A percentile compares a stretch with the other conserved stretches of the same genome.
Evolutionary conservation across 2,329 filamentous ascomycete species (phyloP).

Genomic region (Diplodia seriata): DNA sequence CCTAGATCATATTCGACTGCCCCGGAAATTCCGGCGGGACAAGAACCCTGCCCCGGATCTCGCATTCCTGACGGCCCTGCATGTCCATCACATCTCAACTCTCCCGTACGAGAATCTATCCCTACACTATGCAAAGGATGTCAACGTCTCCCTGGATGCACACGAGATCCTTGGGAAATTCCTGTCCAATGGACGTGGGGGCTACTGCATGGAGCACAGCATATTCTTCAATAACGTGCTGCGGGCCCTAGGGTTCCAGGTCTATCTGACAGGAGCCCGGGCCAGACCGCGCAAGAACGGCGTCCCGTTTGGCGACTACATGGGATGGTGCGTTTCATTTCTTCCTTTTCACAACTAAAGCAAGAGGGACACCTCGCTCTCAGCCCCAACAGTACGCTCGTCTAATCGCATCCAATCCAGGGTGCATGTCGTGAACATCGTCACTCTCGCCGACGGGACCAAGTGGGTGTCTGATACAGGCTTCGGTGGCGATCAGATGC

Average conservation of each 20-base stretch:
- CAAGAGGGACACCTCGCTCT: too few species aligned
- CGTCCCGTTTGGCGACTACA: constrained; percentile 51
- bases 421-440: constrained; percentile 68
- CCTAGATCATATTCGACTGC: constrained; percentile 44
- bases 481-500: constrained; percentile 69
- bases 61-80: constrained; percentile 32
- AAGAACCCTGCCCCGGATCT: constrained; percentile 32
- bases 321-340: constrained; percentile 53
- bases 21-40: constrained; percentile 37
- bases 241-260: constrained; percentile 58
- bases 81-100: constrained; percentile 52
- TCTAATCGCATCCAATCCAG: constrained; percentile 38
- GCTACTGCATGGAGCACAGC: constrained; percentile 67
- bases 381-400: too few species aligned
- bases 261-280: constrained; percentile 62
- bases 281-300: constrained; percentile 48
- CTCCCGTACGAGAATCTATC: constrained; percentile 65
- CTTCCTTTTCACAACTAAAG: constrained; percentile 16
- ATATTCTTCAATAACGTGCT: constrained; percentile 63
- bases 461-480: constrained; percentile 66
- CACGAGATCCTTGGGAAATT: constrained; percentile 60
- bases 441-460: constrained; percentile 59
- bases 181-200: constrained; percentile 56
- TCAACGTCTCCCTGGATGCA: constrained; percentile 51
- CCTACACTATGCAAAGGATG: constrained; percentile 57